A percentile compares a stretch with the other conserved stretches of the same genome.
Evolutionary conservation across 345 rosid genomes (phyloP).

Genomic region (Laguncularia racemosa): DNA sequence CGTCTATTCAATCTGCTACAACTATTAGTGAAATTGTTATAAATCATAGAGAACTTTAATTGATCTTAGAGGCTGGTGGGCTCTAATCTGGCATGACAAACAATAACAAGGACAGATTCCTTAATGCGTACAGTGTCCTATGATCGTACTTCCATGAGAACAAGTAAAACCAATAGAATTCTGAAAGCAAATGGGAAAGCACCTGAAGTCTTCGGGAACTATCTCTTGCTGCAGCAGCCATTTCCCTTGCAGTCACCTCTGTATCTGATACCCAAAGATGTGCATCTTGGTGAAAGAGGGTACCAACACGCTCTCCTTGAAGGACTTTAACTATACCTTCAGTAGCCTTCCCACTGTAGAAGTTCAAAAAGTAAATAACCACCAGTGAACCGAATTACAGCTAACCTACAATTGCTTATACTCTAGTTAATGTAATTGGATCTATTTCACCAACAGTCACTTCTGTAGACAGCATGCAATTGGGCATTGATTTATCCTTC

Average conservation of each 20-base stretch:
- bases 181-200: constrained; percentile 7
- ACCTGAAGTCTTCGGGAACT: constrained; percentile 92
- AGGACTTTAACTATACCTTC: constrained; percentile 75
- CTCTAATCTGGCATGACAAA: too few species aligned
- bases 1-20: too few species aligned
- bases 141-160: too few species aligned
- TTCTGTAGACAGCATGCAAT: not conserved
- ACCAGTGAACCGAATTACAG: not conserved
- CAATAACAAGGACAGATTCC: too few species aligned
- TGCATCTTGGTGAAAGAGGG: constrained; percentile 91
- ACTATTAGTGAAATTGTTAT: too few species aligned
- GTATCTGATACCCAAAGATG: constrained; percentile 53
- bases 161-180: not conserved
- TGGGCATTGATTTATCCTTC: too few species aligned
- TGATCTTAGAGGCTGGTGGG: too few species aligned
- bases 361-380: constrained; percentile 9
- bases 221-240: constrained; percentile 97
- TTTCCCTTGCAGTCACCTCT: constrained; percentile 58
- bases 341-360: constrained; percentile 68
- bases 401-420: not conserved
- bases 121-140: too few species aligned
- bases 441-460: too few species aligned
- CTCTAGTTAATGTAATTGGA: too few species aligned
- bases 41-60: too few species aligned
- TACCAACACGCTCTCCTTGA: constrained; percentile 79